These are phyloP conservation scores for Hansenula sp. DNA, from an alignment of 1,139 yeast species.

Conservation along the genomic window DNA sequence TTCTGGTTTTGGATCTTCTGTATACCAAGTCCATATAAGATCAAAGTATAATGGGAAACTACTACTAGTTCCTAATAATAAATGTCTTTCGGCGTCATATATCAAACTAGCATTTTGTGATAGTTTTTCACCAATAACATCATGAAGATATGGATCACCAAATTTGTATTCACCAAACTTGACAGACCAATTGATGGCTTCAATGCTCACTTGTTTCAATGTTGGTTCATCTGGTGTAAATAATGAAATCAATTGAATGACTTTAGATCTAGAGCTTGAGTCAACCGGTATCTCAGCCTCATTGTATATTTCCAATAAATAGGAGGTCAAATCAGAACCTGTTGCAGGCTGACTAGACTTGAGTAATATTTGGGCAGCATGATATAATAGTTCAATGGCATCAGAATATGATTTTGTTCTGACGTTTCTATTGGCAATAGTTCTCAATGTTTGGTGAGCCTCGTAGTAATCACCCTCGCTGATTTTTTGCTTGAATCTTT, in stretches of 20 bases:
- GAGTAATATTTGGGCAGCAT: conserved; percentile 65
- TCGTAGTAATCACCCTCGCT: conserved; percentile 79
- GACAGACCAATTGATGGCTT: conserved; percentile 61
- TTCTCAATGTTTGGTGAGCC: conserved; percentile 90
- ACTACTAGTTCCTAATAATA: conserved; percentile 63
- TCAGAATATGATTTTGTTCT: conserved; percentile 61
- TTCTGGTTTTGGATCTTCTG: conserved; percentile 24
- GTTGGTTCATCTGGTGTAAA: conserved; percentile 54
- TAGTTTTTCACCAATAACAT: conserved; percentile 67
- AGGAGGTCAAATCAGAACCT: conserved; percentile 72
- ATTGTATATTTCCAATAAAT: conserved; percentile 64
- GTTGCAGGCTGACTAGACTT: conserved; percentile 73
- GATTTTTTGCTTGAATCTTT: conserved; percentile 65
- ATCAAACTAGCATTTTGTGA: conserved; percentile 30
- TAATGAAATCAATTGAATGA: conserved; percentile 27
- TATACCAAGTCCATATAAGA: conserved; percentile 56
- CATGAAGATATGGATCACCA: conserved; percentile 77
- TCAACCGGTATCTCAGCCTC: conserved; percentile 42
- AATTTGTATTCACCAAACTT: conserved; percentile 43
- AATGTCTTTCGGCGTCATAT: conserved; percentile 54
- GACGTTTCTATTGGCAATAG: conserved; percentile 81
- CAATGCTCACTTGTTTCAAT: conserved; percentile 60
- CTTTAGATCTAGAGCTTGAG: conserved; percentile 34
- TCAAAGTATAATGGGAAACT: conserved; percentile 46
- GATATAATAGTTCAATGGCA: conserved; percentile 69